Conservation (phyloP, 176 grass and related monocot genomes). For the Bonia amplexicaulis region DNA sequence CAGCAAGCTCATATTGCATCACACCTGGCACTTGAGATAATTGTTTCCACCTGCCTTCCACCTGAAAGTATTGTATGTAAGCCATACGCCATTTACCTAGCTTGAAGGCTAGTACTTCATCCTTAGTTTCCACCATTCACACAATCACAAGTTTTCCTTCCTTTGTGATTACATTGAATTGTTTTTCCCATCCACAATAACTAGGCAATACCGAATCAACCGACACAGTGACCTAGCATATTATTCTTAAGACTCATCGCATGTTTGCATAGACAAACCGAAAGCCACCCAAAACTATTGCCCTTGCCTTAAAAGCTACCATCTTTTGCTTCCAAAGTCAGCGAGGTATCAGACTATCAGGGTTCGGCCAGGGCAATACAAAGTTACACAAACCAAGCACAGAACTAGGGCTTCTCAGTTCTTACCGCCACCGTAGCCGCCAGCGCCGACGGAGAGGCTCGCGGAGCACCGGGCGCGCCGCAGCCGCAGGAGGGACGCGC, state of each 20-base stretch:
- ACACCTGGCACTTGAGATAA: not conserved
- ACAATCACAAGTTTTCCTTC: not conserved
- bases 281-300: not conserved
- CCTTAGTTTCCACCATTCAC: not conserved
- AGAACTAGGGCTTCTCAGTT: not conserved
- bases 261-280: not conserved
- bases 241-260: not conserved
- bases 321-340: not conserved
- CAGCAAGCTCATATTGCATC: not conserved
- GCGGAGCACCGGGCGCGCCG: slow-evolving; percentile 38
- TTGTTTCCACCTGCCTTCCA: not conserved
- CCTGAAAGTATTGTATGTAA: not conserved
- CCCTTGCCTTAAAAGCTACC: not conserved
- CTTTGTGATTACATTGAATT: not conserved
- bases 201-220: not conserved
- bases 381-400: not conserved
- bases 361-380: not conserved
- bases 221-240: not conserved
- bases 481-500: not conserved
- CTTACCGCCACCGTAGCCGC: slow-evolving; percentile 44
- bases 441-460: slow-evolving; percentile 42
- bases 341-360: not conserved
- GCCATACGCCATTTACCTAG: not conserved
- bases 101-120: not conserved
- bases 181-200: not conserved